A percentile compares a stretch with the other conserved stretches of the same genome.
Conservation (phyloP, 2,329 filamentous ascomycete genomes). For the Ophiostoma perfectum region DNA sequence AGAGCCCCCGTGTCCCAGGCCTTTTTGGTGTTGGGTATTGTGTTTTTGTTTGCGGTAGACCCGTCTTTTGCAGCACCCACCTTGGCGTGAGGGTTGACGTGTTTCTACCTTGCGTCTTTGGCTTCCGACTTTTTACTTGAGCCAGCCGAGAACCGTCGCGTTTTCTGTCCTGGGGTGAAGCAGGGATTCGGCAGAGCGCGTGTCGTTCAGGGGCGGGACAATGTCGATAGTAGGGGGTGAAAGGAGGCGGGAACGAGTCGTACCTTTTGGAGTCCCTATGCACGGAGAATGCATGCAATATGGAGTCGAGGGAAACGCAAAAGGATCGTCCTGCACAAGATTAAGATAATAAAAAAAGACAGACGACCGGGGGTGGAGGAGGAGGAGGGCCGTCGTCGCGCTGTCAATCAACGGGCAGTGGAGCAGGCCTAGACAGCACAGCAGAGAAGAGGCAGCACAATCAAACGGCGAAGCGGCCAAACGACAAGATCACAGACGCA, state of each 20-base stretch:
- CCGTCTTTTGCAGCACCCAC: neutral
- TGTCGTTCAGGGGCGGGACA: slow-evolving; percentile 18
- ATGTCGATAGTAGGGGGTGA: neutral
- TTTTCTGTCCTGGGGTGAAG: neutral
- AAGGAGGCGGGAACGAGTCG: slow-evolving; percentile 1
- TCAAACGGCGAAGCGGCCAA: neutral
- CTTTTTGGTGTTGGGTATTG: neutral
- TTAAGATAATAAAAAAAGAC: neutral
- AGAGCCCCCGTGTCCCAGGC: too few relatives aligned
- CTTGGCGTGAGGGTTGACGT: too few relatives aligned
- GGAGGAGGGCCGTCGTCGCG: neutral
- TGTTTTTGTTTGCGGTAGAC: neutral
- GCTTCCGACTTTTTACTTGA: too few relatives aligned
- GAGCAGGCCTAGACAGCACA: neutral
- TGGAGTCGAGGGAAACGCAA: slow-evolving; percentile 13
- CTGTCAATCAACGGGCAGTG: slow-evolving; percentile 11
- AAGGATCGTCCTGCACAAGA: slow-evolving; percentile 13
- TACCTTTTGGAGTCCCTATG: neutral
- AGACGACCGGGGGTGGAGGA: neutral
- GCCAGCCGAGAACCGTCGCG: slow-evolving; percentile 3
- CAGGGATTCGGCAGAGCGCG: slow-evolving; percentile 16
- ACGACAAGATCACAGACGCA: too few relatives aligned
- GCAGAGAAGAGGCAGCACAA: neutral
- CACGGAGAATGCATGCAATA: slow-evolving; percentile 7
- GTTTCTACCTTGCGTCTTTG: neutral